Base-by-base conservation (phyloP, 768 basidiomycete genomes). In the Boletus fagicola region DNA sequence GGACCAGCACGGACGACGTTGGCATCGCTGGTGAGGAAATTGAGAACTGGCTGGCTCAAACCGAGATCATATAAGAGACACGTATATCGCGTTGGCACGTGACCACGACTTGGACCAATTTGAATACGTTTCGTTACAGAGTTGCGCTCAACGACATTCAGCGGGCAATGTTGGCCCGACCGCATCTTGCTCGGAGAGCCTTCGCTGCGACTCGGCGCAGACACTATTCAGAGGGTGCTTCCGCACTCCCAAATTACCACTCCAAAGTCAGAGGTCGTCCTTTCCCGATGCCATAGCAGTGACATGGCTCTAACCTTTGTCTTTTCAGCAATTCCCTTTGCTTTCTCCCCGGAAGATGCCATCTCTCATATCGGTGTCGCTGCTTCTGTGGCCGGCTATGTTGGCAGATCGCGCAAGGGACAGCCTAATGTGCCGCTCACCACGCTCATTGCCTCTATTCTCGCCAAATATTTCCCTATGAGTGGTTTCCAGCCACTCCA, bases 251-350 rank as follows among this genome's bases (percentile, higher is more conserved):
- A 13, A 54, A 40, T 16, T 76, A 76, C 50, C 67, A 72, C 20
- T 30, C 69, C 55, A 76, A 76, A 76, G 75, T 76, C 65, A 73
- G 74, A 76, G 75, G 75, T 76, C 60, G 57, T 62, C 51, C 54
- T 31, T 56, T 56, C 56, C 50, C 10, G 22, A 42, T 52, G 22
- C 35, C 35, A 42, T 20, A 11, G 2, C 2, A n/a, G 6, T 42
- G 51, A 36, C 54, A 28, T 11, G 49, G 8, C 20, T 26, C 46
- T 67, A 43, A 66, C 66, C 22, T 4, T 33, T 28, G 38, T 28
- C 38, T 38, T 47, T 55, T 12, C 58, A 85, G 84, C 81, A 2
- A 77, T 77, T 62, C 83, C 83, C 2, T 85, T 85, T 65, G 70
- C 67, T 10, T 56, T 82, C 44, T 76, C 81, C 12, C 74, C 76